phyloP scores from a whole-genome alignment of 352 stramenopile genomes.

The Proteromonas lacertae region DNA sequence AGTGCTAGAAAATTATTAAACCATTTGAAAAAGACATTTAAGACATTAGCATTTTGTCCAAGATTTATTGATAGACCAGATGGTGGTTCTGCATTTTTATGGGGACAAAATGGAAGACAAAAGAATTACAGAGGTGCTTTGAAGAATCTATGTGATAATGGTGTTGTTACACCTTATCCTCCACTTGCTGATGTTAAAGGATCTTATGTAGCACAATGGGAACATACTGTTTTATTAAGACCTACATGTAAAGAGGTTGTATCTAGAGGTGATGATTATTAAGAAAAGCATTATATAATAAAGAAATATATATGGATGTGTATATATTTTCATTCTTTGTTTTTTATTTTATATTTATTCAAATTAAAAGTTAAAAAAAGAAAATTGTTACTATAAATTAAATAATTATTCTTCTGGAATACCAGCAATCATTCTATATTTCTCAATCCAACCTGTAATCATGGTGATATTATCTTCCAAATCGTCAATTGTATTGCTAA shows the following conservation, averaged over 20 bases:
- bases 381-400: no score
- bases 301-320: no score
- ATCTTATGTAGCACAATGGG: slow-evolving; percentile 90
- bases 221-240: slow-evolving; percentile 84
- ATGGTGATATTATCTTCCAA: slow-evolving; percentile 69
- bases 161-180: slow-evolving; percentile 72
- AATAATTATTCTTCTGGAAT: no score
- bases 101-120: slow-evolving; percentile 51
- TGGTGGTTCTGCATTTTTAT: slow-evolving; percentile 45
- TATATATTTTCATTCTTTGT: no score
- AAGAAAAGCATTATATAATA: no score
- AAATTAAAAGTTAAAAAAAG: no score
- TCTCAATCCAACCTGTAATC: slow-evolving; percentile 41
- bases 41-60: slow-evolving; percentile 86
- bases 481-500: slow-evolving; percentile 60
- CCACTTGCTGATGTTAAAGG: slow-evolving; percentile 70
- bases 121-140: slow-evolving; percentile 84
- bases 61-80: slow-evolving; percentile 80
- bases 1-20: slow-evolving; percentile 33
- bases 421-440: slow-evolving; percentile 35
- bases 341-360: no score
- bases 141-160: slow-evolving; percentile 83
- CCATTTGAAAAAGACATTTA: slow-evolving; percentile 95
- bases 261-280: slow-evolving; percentile 89
- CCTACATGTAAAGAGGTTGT: slow-evolving; percentile 91